Conservation (phyloP, 495 filamentous ascomycete species). For the Podospora pseudocomata region DNA sequence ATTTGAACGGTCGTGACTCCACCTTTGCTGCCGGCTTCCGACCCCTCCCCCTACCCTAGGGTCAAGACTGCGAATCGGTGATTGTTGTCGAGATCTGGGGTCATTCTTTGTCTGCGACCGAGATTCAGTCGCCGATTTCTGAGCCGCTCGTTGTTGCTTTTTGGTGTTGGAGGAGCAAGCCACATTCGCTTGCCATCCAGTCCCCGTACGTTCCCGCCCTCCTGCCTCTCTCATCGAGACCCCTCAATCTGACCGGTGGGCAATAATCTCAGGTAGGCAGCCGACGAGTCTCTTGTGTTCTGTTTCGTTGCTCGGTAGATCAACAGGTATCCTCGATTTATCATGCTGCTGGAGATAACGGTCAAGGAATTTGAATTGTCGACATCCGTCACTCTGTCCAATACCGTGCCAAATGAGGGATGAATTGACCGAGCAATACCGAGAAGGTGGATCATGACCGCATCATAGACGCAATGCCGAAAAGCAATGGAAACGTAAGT, state of each 20-base stretch:
- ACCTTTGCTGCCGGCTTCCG: not conserved
- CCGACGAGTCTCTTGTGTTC: not conserved
- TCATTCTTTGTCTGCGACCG: not conserved
- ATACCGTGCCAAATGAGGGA: not conserved
- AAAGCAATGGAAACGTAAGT: not conserved
- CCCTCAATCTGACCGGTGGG: slow-evolving; percentile 1
- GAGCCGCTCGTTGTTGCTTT: slow-evolving; percentile 1
- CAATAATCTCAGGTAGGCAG: not conserved
- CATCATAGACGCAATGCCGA: not conserved
- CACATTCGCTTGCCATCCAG: not conserved
- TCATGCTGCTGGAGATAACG: not conserved
- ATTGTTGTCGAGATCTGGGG: not conserved
- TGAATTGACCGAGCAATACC: slow-evolving; percentile 1
- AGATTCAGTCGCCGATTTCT: slow-evolving; percentile 3
- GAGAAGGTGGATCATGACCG: not conserved
- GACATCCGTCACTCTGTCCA: not conserved
- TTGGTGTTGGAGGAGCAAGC: slow-evolving; percentile 4
- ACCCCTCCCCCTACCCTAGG: not conserved
- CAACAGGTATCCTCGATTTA: not conserved
- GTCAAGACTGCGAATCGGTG: not conserved
- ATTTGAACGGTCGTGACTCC: not conserved
- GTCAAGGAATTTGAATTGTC: not conserved
- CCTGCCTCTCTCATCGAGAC: not conserved
- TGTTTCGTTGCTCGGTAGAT: not conserved
- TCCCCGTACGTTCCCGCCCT: slow-evolving; percentile 1